Percentiles rank a stretch among this genome's conserved stretches.
phyloP scores from a whole-genome alignment of 1,139 yeast genomes.

The Yamadazyma taylorii region DNA sequence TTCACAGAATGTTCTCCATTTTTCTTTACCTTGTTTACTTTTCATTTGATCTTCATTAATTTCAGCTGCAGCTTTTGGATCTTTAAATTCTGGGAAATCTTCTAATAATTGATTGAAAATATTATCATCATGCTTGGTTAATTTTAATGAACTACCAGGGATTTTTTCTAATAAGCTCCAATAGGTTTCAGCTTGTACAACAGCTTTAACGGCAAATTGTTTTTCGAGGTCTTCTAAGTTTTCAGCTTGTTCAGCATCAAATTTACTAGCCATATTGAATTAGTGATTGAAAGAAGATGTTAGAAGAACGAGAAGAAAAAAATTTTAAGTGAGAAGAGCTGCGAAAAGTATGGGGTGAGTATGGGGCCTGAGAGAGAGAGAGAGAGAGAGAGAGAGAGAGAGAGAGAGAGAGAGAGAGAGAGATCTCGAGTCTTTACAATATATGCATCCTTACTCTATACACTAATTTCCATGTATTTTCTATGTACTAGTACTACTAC shows the following conservation, averaged over 20 bases:
- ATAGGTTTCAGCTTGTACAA: slow-evolving; percentile 91
- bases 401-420: no score
- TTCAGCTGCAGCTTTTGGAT: slow-evolving; percentile 52
- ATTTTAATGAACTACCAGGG: slow-evolving; percentile 74
- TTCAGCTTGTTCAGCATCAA: slow-evolving; percentile 58
- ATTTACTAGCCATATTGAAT: slow-evolving; percentile 26
- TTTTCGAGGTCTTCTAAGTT: slow-evolving; percentile 75
- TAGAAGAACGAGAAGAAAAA: not conserved
- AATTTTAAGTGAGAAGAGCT: no score
- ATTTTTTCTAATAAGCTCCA: slow-evolving; percentile 76
- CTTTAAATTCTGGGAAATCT: slow-evolving; percentile 83
- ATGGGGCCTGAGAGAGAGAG: no score
- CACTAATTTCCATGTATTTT: no score
- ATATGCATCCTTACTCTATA: no score
- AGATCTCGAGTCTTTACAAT: no score
- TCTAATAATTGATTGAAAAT: slow-evolving; percentile 67
- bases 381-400: no score
- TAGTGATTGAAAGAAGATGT: slow-evolving; percentile 2
- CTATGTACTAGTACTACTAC: no score
- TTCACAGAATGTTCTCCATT: slow-evolving; percentile 89
- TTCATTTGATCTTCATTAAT: slow-evolving; percentile 83
- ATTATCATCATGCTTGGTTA: slow-evolving; percentile 82
- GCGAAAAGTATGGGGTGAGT: no score
- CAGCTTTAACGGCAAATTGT: slow-evolving; percentile 98
- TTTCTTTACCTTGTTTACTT: slow-evolving; percentile 72